Percentiles rank a stretch among this genome's conserved stretches.
phyloP scores from a whole-genome alignment of 176 grass and related monocot genomes.

The Tuctoria greenei region DNA sequence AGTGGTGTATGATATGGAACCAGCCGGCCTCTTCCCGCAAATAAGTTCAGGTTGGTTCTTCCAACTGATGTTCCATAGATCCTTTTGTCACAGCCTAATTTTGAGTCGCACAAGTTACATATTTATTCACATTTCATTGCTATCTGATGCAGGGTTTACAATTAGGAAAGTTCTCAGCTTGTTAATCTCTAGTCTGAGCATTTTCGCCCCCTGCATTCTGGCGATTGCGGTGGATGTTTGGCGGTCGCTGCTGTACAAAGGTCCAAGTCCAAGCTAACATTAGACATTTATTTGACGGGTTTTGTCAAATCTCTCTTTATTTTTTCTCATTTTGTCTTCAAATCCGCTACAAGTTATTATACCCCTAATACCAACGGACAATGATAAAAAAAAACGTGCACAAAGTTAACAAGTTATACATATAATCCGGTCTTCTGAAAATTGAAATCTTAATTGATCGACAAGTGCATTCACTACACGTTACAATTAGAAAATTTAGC shows the following conservation, averaged over 20 bases:
- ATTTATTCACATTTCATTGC: background rate
- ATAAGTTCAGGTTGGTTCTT: conserved; percentile 23
- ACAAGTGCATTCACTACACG: no score
- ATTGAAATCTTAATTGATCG: no score
- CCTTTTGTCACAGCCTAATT: background rate
- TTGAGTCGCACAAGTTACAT: background rate
- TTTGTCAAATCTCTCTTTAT: background rate
- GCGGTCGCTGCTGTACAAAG: background rate
- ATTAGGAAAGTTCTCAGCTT: background rate
- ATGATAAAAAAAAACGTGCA: no score
- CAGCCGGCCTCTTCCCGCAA: background rate
- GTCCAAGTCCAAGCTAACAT: background rate
- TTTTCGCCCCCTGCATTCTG: background rate
- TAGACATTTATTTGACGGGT: background rate
- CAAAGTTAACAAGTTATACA: no score
- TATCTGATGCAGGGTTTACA: conserved; percentile 13
- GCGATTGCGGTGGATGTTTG: background rate
- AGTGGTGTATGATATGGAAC: no score
- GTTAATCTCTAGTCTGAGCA: background rate
- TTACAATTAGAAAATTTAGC: no score
- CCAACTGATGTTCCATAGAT: background rate
- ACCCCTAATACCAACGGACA: no score
- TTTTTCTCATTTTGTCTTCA: no score
- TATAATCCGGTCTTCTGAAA: no score
- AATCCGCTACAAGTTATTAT: no score